Evolutionary conservation across 2,329 filamentous ascomycete genomes (phyloP), one percentile per base, ranked within the genome.

Genomic region (Cladosporium sp.): DNA sequence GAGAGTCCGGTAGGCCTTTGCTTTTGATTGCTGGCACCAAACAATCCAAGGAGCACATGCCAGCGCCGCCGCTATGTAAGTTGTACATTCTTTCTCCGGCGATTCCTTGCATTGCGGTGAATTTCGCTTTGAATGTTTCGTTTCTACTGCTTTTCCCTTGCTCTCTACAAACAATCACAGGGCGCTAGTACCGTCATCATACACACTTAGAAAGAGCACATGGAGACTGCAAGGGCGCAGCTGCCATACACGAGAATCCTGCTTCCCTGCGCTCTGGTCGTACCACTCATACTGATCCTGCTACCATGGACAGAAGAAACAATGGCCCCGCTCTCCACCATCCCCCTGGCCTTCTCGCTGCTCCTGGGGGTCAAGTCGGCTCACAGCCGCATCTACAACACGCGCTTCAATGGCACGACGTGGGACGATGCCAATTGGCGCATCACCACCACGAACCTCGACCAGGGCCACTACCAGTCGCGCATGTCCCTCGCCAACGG

Each of bases 401-500:
- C 78, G 0, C 70, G 69, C 38, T 80, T 80, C 57, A 59, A 69
- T 4, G 70, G 74, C 37, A 78, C 82, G 15, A 76, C 74, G 2
- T 84, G 80, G 80, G 77, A 84, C 61, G 74, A 82, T 53, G 70
- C 73, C 18, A 74, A 76, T 34, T 84, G 81, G 81, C 64, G 70
- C 12, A 66, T 84, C 18, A 73, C 70, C 4, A 82, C 79, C 8
- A 77, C 71, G 9, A 63, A 66, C 8, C 65, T 84, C 12, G 75
- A 81, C 53, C 76, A 76, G 66, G 79, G 80, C 24, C 74, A 82
- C 58, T 82, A 79, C 58, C 79, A 85, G 60, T 77, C 80, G 3
- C 80, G 82, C 38, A 74, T 80, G 15, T 77, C 78, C 11, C 69
- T 83, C 34, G 78, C 79, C 4, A 85, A 85, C 62, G 83, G 83